A percentile compares a stretch with the other conserved stretches of the same genome.
Conservation (phyloP, 345 rosid genomes). For the Raphanus raphanistrum region DNA sequence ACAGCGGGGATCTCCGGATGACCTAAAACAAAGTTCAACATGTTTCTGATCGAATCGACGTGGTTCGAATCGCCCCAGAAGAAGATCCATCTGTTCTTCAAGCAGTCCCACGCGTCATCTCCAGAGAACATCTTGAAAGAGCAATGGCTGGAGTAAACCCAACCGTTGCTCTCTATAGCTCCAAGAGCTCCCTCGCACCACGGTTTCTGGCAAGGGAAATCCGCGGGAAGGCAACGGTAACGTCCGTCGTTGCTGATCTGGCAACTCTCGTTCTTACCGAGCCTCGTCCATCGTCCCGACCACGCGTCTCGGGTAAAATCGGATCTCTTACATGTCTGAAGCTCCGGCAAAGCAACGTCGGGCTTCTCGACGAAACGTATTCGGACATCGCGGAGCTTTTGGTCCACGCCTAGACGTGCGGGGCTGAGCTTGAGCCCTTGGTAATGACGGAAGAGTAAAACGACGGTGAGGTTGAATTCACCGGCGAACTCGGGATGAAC, state of each 20-base stretch:
- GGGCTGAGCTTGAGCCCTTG: constrained; percentile 79
- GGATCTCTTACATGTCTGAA: constrained; percentile 50
- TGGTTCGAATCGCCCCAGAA: constrained; percentile 99
- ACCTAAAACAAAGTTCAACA: constrained; percentile 75
- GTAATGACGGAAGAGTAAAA: constrained; percentile 72
- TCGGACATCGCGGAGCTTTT: constrained; percentile 46
- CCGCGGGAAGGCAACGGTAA: constrained; percentile 61
- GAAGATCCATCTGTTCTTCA: constrained; percentile 82
- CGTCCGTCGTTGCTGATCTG: constrained; percentile 70
- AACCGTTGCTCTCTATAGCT: constrained; percentile 83
- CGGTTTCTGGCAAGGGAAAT: constrained; percentile 71
- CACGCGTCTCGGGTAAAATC: constrained; percentile 70
- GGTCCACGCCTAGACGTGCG: constrained; percentile 57
- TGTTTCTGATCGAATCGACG: constrained; percentile 85
- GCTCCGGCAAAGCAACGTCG: constrained; percentile 45
- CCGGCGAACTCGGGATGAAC: constrained; percentile 91
- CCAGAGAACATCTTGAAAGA: constrained; percentile 60
- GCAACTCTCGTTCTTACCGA: constrained; percentile 66
- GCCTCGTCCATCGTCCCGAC: constrained; percentile 94
- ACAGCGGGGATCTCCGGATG: constrained; percentile 62
- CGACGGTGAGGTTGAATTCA: constrained; percentile 63
- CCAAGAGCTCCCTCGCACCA: constrained; percentile 93
- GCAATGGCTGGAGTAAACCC: constrained; percentile 93
- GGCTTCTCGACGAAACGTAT: constrained; percentile 47
- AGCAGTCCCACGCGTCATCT: constrained; percentile 74